Conservation (phyloP, 176 grass and related monocot species). For the Melocanna baccifera region DNA sequence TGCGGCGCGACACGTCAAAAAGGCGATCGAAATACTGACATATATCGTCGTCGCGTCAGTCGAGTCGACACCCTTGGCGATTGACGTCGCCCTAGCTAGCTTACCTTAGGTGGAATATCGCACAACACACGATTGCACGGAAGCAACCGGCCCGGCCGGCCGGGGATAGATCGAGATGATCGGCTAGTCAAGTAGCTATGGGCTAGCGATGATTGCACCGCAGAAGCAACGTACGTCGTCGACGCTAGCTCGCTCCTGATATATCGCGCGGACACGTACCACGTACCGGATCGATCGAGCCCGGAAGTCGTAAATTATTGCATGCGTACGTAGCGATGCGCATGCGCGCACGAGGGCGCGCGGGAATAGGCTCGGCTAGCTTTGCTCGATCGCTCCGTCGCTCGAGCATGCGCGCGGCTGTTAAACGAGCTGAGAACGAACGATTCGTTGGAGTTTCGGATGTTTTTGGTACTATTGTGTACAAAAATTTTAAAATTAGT, state of each 20-base stretch:
- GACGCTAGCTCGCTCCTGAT: neutral
- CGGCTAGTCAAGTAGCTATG: neutral
- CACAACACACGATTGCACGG: neutral
- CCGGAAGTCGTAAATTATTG: neutral
- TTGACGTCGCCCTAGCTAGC: neutral
- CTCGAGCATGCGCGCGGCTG: neutral
- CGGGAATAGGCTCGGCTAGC: neutral
- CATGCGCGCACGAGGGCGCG: neutral
- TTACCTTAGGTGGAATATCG: neutral
- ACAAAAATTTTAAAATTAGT: too few species aligned
- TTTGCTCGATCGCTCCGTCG: neutral
- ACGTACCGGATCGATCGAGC: neutral
- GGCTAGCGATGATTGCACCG: neutral
- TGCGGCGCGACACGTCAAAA: constrained; percentile 23
- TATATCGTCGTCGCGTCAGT: neutral
- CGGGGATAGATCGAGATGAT: neutral
- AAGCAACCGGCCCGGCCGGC: neutral
- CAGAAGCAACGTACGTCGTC: neutral
- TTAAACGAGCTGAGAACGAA: neutral
- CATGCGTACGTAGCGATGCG: neutral
- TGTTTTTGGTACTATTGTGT: too few species aligned
- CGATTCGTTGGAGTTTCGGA: too few species aligned
- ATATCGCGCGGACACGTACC: neutral
- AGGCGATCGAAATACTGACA: neutral
- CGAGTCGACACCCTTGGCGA: neutral